These are phyloP conservation scores for Fibroporia radiculosa DNA, from an alignment of 768 basidiomycete species.

Conservation along the genomic window DNA sequence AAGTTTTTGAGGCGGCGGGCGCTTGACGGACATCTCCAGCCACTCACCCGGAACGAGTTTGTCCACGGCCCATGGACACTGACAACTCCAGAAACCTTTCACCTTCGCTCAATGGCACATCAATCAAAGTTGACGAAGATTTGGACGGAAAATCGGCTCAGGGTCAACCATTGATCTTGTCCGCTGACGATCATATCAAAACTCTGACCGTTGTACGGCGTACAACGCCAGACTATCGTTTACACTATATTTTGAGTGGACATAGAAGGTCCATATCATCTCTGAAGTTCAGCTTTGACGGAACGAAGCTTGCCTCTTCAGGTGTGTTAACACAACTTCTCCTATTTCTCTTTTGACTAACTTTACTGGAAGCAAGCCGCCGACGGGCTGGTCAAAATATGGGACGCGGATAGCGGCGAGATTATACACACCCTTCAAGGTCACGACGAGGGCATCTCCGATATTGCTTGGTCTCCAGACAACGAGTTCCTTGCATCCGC, in stretches of 20 bases:
- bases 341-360: slow-evolving; percentile 5
- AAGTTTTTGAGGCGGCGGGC: background rate
- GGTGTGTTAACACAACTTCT: slow-evolving; percentile 40
- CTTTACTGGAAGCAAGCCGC: slow-evolving; percentile 54
- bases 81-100: background rate
- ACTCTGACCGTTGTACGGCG: too few relatives aligned
- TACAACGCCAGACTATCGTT: slow-evolving; percentile 48
- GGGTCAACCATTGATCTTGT: background rate
- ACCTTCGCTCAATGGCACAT: background rate
- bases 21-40: background rate
- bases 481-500: slow-evolving; percentile 82
- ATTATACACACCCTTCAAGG: slow-evolving; percentile 67
- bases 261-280: slow-evolving; percentile 79
- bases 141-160: background rate
- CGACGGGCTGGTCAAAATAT: slow-evolving; percentile 77
- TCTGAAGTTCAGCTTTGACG: slow-evolving; percentile 85
- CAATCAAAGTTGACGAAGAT: background rate
- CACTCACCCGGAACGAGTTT: background rate
- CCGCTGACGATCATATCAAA: too few relatives aligned
- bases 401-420: slow-evolving; percentile 68
- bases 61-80: background rate
- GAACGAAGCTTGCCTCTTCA: slow-evolving; percentile 71
- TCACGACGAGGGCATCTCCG: slow-evolving; percentile 80
- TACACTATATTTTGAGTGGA: slow-evolving; percentile 64
- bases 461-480: slow-evolving; percentile 84